These are phyloP conservation scores for Leucocoprinus leucothites DNA, from an alignment of 768 basidiomycete species.

Conservation along the genomic window DNA sequence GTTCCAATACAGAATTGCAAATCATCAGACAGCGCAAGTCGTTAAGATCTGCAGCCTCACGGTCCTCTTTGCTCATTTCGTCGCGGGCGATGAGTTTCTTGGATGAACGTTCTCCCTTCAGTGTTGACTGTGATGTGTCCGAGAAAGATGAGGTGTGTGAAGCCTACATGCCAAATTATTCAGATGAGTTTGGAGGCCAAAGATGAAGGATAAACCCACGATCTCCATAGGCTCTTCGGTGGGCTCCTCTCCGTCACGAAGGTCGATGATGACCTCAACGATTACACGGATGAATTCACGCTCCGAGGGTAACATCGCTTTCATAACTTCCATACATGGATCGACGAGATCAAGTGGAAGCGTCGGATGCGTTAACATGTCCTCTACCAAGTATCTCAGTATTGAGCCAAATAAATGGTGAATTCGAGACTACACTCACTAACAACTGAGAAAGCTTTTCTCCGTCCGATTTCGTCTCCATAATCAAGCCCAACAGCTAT, in stretches of 20 bases:
- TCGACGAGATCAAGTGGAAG: slow-evolving; percentile 80
- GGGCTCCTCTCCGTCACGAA: slow-evolving; percentile 29
- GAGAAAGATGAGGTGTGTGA: slow-evolving; percentile 9
- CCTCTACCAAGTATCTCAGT: slow-evolving; percentile 40
- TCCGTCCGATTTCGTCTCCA: slow-evolving; percentile 88
- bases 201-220: neutral
- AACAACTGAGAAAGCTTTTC: slow-evolving; percentile 87
- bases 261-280: slow-evolving; percentile 34
- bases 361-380: slow-evolving; percentile 83
- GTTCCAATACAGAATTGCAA: slow-evolving; percentile 85
- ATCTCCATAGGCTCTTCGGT: slow-evolving; percentile 22
- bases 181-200: neutral
- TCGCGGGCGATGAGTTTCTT: slow-evolving; percentile 46
- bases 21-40: slow-evolving; percentile 82
- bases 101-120: slow-evolving; percentile 25
- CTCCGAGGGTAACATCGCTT: slow-evolving; percentile 79
- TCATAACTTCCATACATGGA: slow-evolving; percentile 81
- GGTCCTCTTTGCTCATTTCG: slow-evolving; percentile 64
- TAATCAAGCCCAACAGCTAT: slow-evolving; percentile 87
- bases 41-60: slow-evolving; percentile 58
- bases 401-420: neutral
- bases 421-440: slow-evolving; percentile 47
- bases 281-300: slow-evolving; percentile 41
- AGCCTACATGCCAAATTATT: neutral
- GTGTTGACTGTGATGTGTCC: slow-evolving; percentile 21